Evolutionary conservation across 495 filamentous ascomycete species (phyloP).

Genomic region (Pseudoneurospora amorphoporcata): DNA sequence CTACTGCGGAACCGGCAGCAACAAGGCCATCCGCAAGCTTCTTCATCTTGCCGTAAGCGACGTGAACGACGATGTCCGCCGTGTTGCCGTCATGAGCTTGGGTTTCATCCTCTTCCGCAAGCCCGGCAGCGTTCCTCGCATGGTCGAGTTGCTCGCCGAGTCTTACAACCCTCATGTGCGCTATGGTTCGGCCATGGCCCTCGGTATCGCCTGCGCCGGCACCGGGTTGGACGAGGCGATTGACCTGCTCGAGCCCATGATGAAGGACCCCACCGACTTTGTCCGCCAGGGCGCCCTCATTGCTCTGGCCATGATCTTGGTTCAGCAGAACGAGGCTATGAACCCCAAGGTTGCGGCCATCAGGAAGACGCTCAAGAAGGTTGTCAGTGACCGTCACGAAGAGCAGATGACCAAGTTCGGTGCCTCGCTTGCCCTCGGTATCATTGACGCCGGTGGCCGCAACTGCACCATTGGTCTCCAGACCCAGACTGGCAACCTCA

Average conservation of each 20-base stretch:
- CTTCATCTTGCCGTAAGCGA: conserved; percentile 96
- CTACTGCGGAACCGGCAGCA: conserved; percentile 94
- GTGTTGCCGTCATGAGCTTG: conserved; percentile 95
- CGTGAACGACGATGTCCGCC: conserved; percentile 94
- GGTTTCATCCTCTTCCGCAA: conserved; percentile 99
- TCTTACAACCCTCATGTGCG: conserved; percentile 98
- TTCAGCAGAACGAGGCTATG: conserved; percentile 95
- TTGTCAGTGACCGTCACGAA: conserved; percentile 89
- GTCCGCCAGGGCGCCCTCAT: conserved; percentile 97
- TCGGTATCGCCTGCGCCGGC: conserved; percentile 95
- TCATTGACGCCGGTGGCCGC: conserved; percentile 95
- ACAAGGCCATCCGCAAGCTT: conserved; percentile 96
- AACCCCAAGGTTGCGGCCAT: conserved; percentile 79
- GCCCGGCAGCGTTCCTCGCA: conserved; percentile 90
- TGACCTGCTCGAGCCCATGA: conserved; percentile 96
- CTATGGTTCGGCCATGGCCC: conserved; percentile 95
- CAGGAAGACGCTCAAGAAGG: conserved; percentile 78
- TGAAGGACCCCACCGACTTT: conserved; percentile 98
- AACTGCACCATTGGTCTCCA: conserved; percentile 98
- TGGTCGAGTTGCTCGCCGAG: conserved; percentile 97
- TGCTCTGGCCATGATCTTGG: conserved; percentile 89
- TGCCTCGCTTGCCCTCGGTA: conserved; percentile 84
- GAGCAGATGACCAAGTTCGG: conserved; percentile 99
- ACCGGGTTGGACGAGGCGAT: conserved; percentile 96
- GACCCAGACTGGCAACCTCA: conserved; percentile 94